Percentiles rank a stretch among this genome's conserved stretches.
phyloP scores from a whole-genome alignment of 441 rosid genomes.

The Pelargonium cotyledonis region DNA sequence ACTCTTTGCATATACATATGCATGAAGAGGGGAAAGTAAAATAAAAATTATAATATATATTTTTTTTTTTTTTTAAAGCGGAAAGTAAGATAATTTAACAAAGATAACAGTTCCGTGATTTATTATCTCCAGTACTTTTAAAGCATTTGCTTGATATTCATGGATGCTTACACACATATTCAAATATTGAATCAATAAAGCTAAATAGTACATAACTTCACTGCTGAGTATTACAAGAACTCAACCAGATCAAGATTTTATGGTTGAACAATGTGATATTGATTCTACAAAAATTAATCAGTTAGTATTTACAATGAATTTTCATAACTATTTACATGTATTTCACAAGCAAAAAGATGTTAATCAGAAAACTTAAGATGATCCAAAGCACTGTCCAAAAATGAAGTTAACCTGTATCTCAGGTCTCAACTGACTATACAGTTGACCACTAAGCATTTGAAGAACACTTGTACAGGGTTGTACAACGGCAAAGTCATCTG shows the following conservation, averaged over 20 bases:
- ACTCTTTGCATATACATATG: not conserved
- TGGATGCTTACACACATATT: too few relatives aligned
- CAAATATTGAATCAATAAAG: too few relatives aligned
- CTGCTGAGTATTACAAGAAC: not conserved
- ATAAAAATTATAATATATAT: too few relatives aligned
- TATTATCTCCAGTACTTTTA: not conserved
- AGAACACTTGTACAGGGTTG: slow-evolving; percentile 67
- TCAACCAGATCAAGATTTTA: not conserved
- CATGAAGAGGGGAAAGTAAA: not conserved
- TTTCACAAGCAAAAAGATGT: not conserved
- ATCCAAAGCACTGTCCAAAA: slow-evolving; percentile 2
- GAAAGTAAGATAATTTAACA: not conserved
- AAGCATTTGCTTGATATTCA: not conserved
- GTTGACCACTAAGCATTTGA: slow-evolving; percentile 50
- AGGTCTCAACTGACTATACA: slow-evolving; percentile 40
- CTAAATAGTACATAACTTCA: not conserved
- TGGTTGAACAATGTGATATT: not conserved
- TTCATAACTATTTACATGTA: not conserved
- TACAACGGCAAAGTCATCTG: slow-evolving; percentile 47
- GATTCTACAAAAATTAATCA: not conserved
- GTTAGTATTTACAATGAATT: not conserved
- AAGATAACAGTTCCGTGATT: not conserved
- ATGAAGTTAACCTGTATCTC: slow-evolving; percentile 64
- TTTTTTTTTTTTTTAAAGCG: too few relatives aligned
- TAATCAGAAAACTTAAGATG: not conserved